A percentile compares a stretch with the other conserved stretches of the same genome.
These are phyloP conservation scores for Strobilomyces echinocephalus DNA, from an alignment of 768 basidiomycete genomes.

Conservation along the genomic window DNA sequence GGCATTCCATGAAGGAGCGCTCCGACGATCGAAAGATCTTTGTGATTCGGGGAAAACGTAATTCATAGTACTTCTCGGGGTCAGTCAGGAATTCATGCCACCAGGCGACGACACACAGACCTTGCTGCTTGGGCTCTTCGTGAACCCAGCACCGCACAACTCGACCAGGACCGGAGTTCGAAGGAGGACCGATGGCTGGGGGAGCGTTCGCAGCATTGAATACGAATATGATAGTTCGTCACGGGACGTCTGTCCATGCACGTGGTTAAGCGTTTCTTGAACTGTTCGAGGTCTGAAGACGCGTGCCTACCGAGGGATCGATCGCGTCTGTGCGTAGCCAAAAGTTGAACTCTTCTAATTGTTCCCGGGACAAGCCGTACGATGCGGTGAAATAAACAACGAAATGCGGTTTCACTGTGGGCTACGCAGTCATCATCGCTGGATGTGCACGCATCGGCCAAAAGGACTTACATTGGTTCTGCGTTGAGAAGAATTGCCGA, in stretches of 20 bases:
- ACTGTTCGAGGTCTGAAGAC: not conserved
- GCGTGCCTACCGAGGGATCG: slow-evolving; percentile 18
- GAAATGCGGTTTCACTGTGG: slow-evolving; percentile 51
- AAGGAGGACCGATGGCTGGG: slow-evolving; percentile 54
- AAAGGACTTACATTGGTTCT: slow-evolving; percentile 35
- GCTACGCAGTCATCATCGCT: slow-evolving; percentile 28
- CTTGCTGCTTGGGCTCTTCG: slow-evolving; percentile 54
- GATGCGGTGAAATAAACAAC: slow-evolving; percentile 70
- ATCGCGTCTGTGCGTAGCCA: slow-evolving; percentile 37
- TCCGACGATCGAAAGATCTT: slow-evolving; percentile 62
- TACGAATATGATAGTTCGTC: slow-evolving; percentile 51
- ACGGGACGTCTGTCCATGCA: slow-evolving; percentile 1
- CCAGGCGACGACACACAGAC: slow-evolving; percentile 34
- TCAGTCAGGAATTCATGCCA: not conserved
- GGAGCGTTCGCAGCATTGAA: slow-evolving; percentile 43
- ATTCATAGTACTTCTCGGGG: slow-evolving; percentile 64
- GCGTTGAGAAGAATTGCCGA: slow-evolving; percentile 46
- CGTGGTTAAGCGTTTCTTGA: not conserved
- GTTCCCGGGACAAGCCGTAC: slow-evolving; percentile 64
- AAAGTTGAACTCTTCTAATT: slow-evolving; percentile 72
- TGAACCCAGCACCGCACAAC: slow-evolving; percentile 79
- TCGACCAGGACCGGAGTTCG: slow-evolving; percentile 63
- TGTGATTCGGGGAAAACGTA: slow-evolving; percentile 76
- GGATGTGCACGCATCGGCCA: not conserved
- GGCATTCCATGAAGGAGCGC: slow-evolving; percentile 58